These are phyloP conservation scores for Arthroderma sp. DNA, from an alignment of 2,329 filamentous ascomycete genomes.

Conservation along the genomic window DNA sequence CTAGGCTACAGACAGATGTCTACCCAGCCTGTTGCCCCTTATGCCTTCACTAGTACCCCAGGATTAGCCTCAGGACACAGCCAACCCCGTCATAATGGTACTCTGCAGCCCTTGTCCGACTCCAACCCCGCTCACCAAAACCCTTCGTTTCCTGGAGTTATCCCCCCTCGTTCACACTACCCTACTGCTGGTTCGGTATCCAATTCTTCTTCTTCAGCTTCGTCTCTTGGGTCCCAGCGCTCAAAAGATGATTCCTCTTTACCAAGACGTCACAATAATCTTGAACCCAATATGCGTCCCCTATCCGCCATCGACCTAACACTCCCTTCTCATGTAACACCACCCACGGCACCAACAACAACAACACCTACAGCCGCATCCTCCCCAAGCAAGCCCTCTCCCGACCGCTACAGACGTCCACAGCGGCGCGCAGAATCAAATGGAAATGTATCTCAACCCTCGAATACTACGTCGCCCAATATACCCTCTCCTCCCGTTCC, in stretches of 20 bases:
- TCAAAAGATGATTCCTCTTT: conserved; percentile 40
- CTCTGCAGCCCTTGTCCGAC: conserved; percentile 34
- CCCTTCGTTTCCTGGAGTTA: conserved; percentile 27
- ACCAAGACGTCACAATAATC: conserved; percentile 25
- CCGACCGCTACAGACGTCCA: conserved; percentile 70
- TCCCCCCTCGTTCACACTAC: conserved; percentile 29
- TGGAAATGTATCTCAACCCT: conserved; percentile 9
- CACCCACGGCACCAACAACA: conserved; percentile 15
- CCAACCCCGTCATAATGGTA: conserved; percentile 37
- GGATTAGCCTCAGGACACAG: conserved; percentile 39
- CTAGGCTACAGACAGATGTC: conserved; percentile 18
- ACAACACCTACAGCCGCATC: conserved; percentile 36
- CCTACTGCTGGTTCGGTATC: conserved; percentile 40
- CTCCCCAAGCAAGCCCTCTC: conserved; percentile 54
- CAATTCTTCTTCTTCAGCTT: conserved; percentile 38
- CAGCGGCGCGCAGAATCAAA: conserved; percentile 37
- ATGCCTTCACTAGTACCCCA: conserved; percentile 62
- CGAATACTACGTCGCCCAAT: conserved; percentile 5
- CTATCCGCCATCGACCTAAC: conserved; percentile 39
- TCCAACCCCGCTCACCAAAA: conserved; percentile 44
- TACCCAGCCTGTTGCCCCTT: conserved; percentile 56
- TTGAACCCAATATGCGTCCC: conserved; percentile 27
- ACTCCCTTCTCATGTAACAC: conserved; percentile 37
- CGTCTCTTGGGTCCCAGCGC: conserved; percentile 30
- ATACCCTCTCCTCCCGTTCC: not conserved